phyloP scores from a whole-genome alignment of 1,284 basidiomycete genomes.

The Ceratobasidium sp. region DNA sequence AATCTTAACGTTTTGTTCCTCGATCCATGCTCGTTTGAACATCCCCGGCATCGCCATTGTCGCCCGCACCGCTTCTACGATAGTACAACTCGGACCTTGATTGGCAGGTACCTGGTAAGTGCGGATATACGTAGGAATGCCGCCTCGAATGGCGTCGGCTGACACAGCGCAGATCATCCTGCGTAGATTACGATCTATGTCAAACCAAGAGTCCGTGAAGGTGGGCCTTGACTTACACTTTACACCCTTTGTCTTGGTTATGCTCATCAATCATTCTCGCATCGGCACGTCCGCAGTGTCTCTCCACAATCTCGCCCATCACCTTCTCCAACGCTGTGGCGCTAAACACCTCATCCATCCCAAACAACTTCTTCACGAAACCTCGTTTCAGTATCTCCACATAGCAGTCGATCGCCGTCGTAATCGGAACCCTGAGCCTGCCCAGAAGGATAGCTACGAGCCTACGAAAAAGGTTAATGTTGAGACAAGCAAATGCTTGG shows the following conservation, averaged over 20 bases:
- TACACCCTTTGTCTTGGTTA: not conserved
- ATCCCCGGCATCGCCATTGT: slow-evolving; percentile 7
- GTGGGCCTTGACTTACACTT: slow-evolving; percentile 32
- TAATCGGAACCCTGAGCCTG: no score
- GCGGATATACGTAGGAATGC: not conserved
- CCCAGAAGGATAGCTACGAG: no score
- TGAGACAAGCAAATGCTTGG: no score
- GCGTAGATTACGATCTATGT: no score
- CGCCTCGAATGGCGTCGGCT: not conserved
- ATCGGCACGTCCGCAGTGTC: not conserved
- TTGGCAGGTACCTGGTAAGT: not conserved
- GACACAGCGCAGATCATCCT: slow-evolving; percentile 4
- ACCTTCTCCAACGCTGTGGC: not conserved
- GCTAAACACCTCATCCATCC: not conserved
- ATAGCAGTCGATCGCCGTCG: no score
- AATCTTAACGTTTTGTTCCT: not conserved
- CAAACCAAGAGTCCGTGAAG: no score
- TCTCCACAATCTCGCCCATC: not conserved
- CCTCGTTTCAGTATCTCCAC: no score
- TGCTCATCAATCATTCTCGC: not conserved
- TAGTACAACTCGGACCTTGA: slow-evolving; percentile 10
- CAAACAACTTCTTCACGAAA: slow-evolving; percentile 12
- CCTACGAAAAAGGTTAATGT: no score
- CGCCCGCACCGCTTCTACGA: slow-evolving; percentile 14
- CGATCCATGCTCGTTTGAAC: slow-evolving; percentile 5